phyloP scores from a whole-genome alignment of 2,329 filamentous ascomycete genomes.

The Pseudofabraea citricarpa region DNA sequence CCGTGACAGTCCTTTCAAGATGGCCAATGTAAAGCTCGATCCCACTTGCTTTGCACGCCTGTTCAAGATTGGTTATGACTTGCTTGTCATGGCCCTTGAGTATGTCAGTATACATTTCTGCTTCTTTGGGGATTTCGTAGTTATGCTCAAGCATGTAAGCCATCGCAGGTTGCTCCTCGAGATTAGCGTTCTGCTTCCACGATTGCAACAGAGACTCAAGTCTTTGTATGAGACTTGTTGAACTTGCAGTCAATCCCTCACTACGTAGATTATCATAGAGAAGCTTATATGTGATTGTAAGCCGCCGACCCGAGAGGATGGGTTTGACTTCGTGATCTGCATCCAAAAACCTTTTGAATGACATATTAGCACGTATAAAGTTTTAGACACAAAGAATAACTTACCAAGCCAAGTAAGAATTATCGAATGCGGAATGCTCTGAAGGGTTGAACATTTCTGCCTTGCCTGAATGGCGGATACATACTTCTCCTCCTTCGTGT shows the following conservation, averaged over 20 bases:
- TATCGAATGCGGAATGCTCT: conserved; percentile 23
- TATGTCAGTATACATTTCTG: not conserved
- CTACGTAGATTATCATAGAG: not conserved
- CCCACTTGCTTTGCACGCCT: not conserved
- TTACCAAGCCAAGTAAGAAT: conserved; percentile 24
- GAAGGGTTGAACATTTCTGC: conserved; percentile 29
- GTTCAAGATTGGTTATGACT: not conserved
- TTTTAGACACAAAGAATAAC: not conserved
- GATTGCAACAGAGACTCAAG: not conserved
- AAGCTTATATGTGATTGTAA: not conserved
- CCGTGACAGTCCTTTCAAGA: not conserved
- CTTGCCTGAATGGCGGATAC: conserved; percentile 33
- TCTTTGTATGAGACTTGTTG: not conserved
- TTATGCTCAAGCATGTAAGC: not conserved
- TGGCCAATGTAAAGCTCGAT: not conserved
- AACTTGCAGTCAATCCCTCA: not conserved
- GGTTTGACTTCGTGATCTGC: conserved; percentile 39
- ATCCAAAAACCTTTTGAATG: conserved; percentile 42
- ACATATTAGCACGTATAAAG: not conserved
- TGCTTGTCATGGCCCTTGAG: not conserved
- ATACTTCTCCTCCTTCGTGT: conserved; percentile 42
- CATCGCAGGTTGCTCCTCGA: not conserved
- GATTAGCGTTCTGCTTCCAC: not conserved
- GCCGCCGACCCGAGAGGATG: not conserved
- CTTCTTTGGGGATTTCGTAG: not conserved